Evolutionary conservation across 495 filamentous ascomycete genomes (phyloP).

Genomic region (Aspergillus mulundensis): DNA sequence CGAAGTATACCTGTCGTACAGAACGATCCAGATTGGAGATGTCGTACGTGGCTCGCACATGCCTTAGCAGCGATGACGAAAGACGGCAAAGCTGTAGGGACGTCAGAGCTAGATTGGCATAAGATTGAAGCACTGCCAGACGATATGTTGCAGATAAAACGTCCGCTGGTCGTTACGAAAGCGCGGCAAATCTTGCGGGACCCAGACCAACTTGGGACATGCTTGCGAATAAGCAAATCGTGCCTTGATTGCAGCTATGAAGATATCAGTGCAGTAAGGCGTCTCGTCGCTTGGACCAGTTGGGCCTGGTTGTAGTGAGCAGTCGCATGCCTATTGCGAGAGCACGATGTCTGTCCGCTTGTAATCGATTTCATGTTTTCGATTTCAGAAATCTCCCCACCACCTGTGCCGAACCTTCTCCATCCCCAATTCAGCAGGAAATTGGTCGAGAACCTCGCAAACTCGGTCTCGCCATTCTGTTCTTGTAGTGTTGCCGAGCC

Average conservation of each 20-base stretch:
- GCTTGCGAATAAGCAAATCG: constrained; percentile 26
- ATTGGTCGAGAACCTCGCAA: not conserved
- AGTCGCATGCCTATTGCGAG: not conserved
- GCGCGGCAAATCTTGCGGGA: constrained; percentile 15
- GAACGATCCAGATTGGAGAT: not conserved
- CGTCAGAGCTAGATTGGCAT: constrained; percentile 29
- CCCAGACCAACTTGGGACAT: constrained; percentile 36
- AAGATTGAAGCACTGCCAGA: constrained; percentile 28
- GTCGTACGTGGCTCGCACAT: not conserved
- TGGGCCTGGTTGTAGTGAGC: not conserved
- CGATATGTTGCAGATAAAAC: constrained; percentile 29
- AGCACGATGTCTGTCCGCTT: not conserved
- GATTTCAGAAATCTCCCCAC: not conserved
- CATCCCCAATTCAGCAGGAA: not conserved
- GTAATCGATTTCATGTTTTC: not conserved
- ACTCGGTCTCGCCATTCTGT: not conserved
- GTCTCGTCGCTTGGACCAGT: not conserved
- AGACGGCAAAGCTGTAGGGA: constrained; percentile 30
- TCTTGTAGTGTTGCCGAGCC: not conserved
- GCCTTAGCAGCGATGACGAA: constrained; percentile 20
- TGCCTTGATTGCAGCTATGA: constrained; percentile 10
- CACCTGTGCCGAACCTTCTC: not conserved
- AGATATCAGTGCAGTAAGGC: not conserved
- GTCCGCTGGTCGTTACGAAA: constrained; percentile 30
- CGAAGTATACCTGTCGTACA: not conserved